Percentiles rank a stretch among this genome's conserved stretches.
Evolutionary conservation across 305 asterid species (phyloP).

Genomic region (Fraxinus dipetala): DNA sequence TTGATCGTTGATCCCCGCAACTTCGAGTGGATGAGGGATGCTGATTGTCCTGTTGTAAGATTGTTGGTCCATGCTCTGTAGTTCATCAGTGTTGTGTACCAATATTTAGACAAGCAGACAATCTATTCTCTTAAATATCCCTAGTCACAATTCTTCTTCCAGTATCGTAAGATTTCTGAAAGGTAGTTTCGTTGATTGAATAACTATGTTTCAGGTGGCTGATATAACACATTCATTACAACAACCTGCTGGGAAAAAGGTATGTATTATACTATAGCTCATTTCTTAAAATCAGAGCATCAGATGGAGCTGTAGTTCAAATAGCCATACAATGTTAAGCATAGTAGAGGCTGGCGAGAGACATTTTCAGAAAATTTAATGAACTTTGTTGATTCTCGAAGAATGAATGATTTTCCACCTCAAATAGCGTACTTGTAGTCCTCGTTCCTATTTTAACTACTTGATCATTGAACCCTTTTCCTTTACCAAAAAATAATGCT

Average conservation of each 20-base stretch:
- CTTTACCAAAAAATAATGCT: background rate
- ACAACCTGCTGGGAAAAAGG: conserved; percentile 98
- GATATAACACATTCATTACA: conserved; percentile 94
- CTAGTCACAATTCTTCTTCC: conserved; percentile 10
- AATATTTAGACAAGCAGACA: conserved; percentile 12
- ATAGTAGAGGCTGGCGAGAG: background rate
- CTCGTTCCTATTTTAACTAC: background rate
- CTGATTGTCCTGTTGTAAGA: conserved; percentile 86
- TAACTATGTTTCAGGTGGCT: conserved; percentile 61
- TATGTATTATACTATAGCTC: conserved; percentile 14
- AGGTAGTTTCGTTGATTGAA: conserved; percentile 9
- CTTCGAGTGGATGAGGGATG: conserved; percentile 95
- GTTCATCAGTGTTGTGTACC: conserved; percentile 6
- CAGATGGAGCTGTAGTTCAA: background rate
- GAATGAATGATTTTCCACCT: background rate
- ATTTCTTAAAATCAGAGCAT: background rate
- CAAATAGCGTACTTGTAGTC: background rate
- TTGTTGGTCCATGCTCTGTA: conserved; percentile 9
- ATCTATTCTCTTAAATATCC: background rate
- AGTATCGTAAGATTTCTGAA: conserved; percentile 12
- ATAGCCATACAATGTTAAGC: background rate
- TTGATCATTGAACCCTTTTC: background rate
- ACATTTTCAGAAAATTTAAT: background rate
- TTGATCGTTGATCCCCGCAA: conserved; percentile 97
- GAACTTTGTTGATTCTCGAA: background rate